Percentiles rank a stretch among this genome's conserved stretches.
Conservation (phyloP, 192 early-diverging fungal genomes). For the Backusella australiensis region DNA sequence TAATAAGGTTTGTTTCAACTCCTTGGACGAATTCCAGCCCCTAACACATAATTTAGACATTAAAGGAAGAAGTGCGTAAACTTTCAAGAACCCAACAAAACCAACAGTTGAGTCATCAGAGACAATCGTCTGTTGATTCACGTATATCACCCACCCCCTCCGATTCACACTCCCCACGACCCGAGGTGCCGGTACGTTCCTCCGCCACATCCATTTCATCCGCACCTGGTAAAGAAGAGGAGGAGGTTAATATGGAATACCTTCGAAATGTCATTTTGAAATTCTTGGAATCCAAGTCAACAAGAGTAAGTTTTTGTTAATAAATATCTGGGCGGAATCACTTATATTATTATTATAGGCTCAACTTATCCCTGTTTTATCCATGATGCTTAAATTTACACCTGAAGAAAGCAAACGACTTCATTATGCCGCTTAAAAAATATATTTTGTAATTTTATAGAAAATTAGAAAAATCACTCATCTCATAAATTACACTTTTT, state of each 20-base stretch:
- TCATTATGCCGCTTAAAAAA: conserved; percentile 10
- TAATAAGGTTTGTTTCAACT: conserved; percentile 57
- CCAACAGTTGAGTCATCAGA: conserved; percentile 11
- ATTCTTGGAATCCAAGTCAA: conserved; percentile 72
- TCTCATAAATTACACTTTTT: not conserved
- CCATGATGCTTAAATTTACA: conserved; percentile 64
- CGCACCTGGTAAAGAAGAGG: conserved; percentile 27
- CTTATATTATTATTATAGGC: conserved; percentile 24
- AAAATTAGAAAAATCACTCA: not conserved
- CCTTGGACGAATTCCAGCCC: not conserved
- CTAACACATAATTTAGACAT: conserved; percentile 44
- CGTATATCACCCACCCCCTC: conserved; percentile 5
- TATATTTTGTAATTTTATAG: not conserved
- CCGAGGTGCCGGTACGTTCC: not conserved
- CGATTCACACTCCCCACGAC: not conserved
- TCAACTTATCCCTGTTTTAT: conserved; percentile 67
- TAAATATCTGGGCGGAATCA: too few species aligned
- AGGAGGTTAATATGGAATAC: conserved; percentile 72
- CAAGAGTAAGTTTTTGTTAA: conserved; percentile 51
- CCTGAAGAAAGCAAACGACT: conserved; percentile 68
- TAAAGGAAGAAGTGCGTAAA: conserved; percentile 79
- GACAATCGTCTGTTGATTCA: conserved; percentile 5
- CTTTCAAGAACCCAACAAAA: conserved; percentile 42
- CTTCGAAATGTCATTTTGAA: conserved; percentile 69
- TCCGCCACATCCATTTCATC: conserved; percentile 5